Evolutionary conservation across 2,329 filamentous ascomycete species (phyloP), one percentile per base, ranked within the genome.

Genomic region (Hypoxylon sp.): DNA sequence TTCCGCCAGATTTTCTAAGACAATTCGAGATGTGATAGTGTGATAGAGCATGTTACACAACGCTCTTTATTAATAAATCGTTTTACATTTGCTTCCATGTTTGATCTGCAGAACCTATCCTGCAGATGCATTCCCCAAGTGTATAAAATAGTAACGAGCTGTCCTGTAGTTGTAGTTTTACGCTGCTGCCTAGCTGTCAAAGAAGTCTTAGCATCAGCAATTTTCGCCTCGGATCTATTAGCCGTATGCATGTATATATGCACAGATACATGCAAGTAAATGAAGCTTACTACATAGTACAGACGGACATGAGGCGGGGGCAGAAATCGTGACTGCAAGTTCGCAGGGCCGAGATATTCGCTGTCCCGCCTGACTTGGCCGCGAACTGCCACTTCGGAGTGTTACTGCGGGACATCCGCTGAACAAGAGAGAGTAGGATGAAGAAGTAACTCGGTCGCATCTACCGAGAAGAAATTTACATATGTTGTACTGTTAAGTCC

Each of bases 261-360:
- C 60, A 63, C 28, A 34, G n/a, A 41, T 28, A 26, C 20, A 30
- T 49, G 34, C 44, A 50, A 51, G 22, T 34, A 46, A n/a, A n/a
- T 17, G 20, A 37, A 37, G 63, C 63, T 65, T 65, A 65, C 63
- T 65, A 55, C 41, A 46, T 65, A 65, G 59, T 65, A 55, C 41
- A 46, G 37, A 15, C 54, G 20, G 44, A 46, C 49, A 26, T 26
- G 24, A 54, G 51, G 59, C 53, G 59, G 43, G 59, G 55, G 15
- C n/a, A 30, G 28, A 6, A 48, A 37, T 51, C 39, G 50, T 49
- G 50, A 58, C 46, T 10, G 26, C 20, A 44, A 50, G 22, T 63
- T 63, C 50, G 49, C 59, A 58, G 54, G 43, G 54, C 58, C 26
- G 43, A 50, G 46, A 39, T 15, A n/a, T 24, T 5, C 50, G 30